These are phyloP conservation scores for Trypanosoma avium DNA, from an alignment of 208 protist genomes.

Conservation along the genomic window DNA sequence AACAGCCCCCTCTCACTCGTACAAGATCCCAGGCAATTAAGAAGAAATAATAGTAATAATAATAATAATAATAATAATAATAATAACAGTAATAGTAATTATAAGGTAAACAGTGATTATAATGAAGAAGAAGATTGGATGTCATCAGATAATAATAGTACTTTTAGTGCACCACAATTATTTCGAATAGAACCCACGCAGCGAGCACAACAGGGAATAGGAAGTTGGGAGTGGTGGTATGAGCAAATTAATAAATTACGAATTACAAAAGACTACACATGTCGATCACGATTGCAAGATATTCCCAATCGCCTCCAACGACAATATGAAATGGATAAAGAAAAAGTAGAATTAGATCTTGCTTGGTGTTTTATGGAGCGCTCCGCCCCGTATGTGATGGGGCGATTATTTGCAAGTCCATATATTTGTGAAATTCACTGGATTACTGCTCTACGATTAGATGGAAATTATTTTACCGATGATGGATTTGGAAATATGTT, in stretches of 20 bases:
- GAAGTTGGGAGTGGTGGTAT: conserved; percentile 79
- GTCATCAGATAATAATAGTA: conserved; percentile 1
- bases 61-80: not conserved
- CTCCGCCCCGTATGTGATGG: conserved; percentile 71
- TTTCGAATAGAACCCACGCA: conserved; percentile 50
- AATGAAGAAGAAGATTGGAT: conserved; percentile 7
- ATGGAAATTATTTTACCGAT: conserved; percentile 84
- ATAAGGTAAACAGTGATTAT: not conserved
- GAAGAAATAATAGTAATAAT: not conserved
- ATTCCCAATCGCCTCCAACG: conserved; percentile 46
- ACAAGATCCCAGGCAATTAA: no score
- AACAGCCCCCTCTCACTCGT: no score
- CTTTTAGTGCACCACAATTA: conserved; percentile 57
- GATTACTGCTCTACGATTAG: conserved; percentile 75
- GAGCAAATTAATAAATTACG: conserved; percentile 56
- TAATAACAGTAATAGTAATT: not conserved
- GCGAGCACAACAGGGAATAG: conserved; percentile 28
- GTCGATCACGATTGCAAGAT: conserved; percentile 56
- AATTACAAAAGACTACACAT: conserved; percentile 65
- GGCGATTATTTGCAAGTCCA: conserved; percentile 52
- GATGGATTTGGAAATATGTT: conserved; percentile 74
- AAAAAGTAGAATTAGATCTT: conserved; percentile 68
- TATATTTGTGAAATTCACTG: conserved; percentile 57
- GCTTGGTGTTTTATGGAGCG: conserved; percentile 78
- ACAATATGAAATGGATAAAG: conserved; percentile 61